Evolutionary conservation across 192 early-diverging fungal genomes (phyloP), one percentile per base, ranked within the genome.

Genomic region (Coemansia aciculifera): DNA sequence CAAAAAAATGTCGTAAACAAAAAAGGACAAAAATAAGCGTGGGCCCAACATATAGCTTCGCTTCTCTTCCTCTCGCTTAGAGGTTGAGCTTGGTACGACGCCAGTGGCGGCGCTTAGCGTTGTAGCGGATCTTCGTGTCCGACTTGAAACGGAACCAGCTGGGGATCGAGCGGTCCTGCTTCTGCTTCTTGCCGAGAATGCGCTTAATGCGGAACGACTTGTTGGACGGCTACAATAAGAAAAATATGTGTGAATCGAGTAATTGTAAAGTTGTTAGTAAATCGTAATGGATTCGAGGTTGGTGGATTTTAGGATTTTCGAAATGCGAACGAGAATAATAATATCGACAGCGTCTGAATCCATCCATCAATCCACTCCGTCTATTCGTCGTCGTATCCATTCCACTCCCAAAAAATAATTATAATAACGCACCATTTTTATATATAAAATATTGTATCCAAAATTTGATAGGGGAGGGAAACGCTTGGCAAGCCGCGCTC

Each of bases 81-180:
- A 97, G 78, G 86, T 92, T 91, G 75, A 96, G 87, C 93, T 99
- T 98, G 85, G 93, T 98, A 79, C 93, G 92, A 87, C 97, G 93
- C 97, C 97, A 99, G 93, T 98, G 90, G 67, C 96, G 91, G 68
- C 97, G 90, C 95, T 99, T 99, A 73, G 93, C 88, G 89, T 97
- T 99, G 92, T 96, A 99, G 72, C 94, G 85, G 88, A 96, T 96
- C 82, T 88, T 97, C 89, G 90, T 93, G 72, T 94, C 95, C 63
- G 95, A 90, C 83, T 94, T 90, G 84, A 97, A 86, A 77, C 95
- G 93, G 89, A 96, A 93, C 96, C 96, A 99, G 83, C 92, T 88
- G 67, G 98, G 98, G 73, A 98, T 87, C 72, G 95, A 95, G 71
- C 98, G 93, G 92, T 98, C 97, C 87, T 99, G 98, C 90, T 94